A percentile compares a stretch with the other conserved stretches of the same genome.
Evolutionary conservation across 306 rosid species (phyloP).

Genomic region (Albizia julibrissin): DNA sequence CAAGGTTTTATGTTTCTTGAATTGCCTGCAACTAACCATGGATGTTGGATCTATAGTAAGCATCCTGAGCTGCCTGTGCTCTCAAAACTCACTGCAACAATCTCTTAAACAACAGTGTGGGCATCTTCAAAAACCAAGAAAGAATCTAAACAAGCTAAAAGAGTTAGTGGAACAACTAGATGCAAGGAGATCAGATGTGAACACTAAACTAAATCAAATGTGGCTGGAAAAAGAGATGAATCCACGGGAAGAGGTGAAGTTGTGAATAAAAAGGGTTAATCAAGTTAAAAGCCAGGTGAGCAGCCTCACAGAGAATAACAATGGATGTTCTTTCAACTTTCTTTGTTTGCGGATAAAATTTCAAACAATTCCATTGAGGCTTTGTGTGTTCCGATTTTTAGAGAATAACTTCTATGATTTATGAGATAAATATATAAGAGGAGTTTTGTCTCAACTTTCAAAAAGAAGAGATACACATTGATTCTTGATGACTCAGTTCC

Average conservation of each 20-base stretch:
- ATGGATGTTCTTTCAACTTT: neutral
- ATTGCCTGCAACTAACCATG: neutral
- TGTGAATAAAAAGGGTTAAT: neutral
- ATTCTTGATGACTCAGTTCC: too few relatives aligned
- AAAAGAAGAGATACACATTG: too few relatives aligned
- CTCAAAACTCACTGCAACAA: neutral
- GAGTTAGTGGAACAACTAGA: neutral
- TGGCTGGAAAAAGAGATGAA: slow-evolving; percentile 3
- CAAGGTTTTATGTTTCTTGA: neutral
- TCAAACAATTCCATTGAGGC: too few relatives aligned
- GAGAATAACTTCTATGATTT: too few relatives aligned
- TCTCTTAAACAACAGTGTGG: neutral
- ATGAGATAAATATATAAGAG: too few relatives aligned
- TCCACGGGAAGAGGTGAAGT: neutral
- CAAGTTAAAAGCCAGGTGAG: neutral
- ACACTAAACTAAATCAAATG: neutral
- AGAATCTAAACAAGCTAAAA: neutral
- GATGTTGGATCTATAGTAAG: neutral
- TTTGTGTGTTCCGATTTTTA: too few relatives aligned
- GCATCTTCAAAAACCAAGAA: neutral
- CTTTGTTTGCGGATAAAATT: neutral
- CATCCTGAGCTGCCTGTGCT: neutral
- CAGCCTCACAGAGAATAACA: neutral
- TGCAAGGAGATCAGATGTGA: neutral
- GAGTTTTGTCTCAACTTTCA: too few relatives aligned